phyloP scores from a whole-genome alignment of 2,329 filamentous ascomycete species.

The Colletotrichum sublineola region DNA sequence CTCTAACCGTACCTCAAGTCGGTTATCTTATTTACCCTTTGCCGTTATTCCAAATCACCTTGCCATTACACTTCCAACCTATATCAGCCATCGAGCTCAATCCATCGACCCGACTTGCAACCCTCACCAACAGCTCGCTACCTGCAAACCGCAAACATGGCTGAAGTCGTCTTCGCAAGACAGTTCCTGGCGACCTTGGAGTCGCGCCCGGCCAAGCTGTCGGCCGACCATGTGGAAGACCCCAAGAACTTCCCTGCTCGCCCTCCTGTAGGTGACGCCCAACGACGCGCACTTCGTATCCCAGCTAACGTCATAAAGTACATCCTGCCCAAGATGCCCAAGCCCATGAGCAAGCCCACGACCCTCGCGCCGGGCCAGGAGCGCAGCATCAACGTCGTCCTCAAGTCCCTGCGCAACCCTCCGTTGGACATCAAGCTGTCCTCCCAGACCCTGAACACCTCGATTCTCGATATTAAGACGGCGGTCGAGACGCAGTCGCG shows the following conservation, averaged over 20 bases:
- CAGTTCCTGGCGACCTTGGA: slow-evolving; percentile 86
- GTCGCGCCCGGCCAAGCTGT: slow-evolving; percentile 82
- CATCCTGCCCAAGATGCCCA: slow-evolving; percentile 78
- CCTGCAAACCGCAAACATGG: slow-evolving; percentile 64
- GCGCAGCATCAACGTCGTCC: slow-evolving; percentile 68
- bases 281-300: neutral
- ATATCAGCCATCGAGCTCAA: slow-evolving; percentile 4
- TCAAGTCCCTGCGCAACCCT: slow-evolving; percentile 84
- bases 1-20: slow-evolving; percentile 11
- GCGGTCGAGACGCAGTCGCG: slow-evolving; percentile 73
- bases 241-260: slow-evolving; percentile 81
- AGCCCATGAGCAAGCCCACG: slow-evolving; percentile 64
- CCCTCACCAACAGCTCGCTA: neutral
- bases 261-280: slow-evolving; percentile 73
- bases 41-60: neutral
- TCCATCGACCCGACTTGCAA: slow-evolving; percentile 1
- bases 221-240: slow-evolving; percentile 92
- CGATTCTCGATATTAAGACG: slow-evolving; percentile 83
- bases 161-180: slow-evolving; percentile 88
- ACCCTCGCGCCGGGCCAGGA: slow-evolving; percentile 66
- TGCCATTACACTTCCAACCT: neutral
- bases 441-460: slow-evolving; percentile 75
- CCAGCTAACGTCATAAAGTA: slow-evolving; percentile 62
- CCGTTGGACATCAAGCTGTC: slow-evolving; percentile 76
- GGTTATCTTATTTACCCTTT: slow-evolving; percentile 8